Conservation (phyloP, 2,329 filamentous ascomycete species). For the Diaporthe vaccinii region DNA sequence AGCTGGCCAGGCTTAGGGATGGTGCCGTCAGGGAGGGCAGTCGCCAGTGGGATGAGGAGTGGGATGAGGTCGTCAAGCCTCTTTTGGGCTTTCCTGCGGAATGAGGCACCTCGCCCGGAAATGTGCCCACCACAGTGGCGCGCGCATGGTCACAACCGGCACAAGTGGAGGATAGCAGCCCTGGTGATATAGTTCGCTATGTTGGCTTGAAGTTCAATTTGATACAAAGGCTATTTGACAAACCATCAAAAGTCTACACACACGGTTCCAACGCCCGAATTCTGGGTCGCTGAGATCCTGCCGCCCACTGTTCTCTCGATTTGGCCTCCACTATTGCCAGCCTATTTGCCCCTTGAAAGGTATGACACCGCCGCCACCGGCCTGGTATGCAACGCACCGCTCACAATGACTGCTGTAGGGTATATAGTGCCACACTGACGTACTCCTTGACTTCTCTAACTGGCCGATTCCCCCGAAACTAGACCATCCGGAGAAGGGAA, state of each 20-base stretch:
- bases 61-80: conserved; percentile 84
- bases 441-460: not conserved
- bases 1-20: conserved; percentile 72
- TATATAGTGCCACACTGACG: conserved; percentile 22
- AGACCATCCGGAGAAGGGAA: not conserved
- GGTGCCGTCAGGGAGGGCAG: conserved; percentile 82
- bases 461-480: not conserved
- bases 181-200: not conserved
- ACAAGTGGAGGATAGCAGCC: not conserved
- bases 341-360: conserved; percentile 4
- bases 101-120: conserved; percentile 42
- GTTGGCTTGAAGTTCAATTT: not conserved
- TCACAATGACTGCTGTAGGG: conserved; percentile 21
- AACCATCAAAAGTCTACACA: conserved; percentile 13
- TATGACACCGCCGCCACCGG: conserved; percentile 13
- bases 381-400: conserved; percentile 5
- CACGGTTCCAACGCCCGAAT: not conserved
- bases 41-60: conserved; percentile 91
- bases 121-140: not conserved
- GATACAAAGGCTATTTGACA: not conserved
- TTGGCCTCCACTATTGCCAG: not conserved
- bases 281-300: not conserved
- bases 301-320: not conserved
- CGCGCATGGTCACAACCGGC: not conserved
- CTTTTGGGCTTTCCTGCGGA: conserved; percentile 67